Conservation (phyloP, 305 asterid species). For the Solanum hybrid region DNA sequence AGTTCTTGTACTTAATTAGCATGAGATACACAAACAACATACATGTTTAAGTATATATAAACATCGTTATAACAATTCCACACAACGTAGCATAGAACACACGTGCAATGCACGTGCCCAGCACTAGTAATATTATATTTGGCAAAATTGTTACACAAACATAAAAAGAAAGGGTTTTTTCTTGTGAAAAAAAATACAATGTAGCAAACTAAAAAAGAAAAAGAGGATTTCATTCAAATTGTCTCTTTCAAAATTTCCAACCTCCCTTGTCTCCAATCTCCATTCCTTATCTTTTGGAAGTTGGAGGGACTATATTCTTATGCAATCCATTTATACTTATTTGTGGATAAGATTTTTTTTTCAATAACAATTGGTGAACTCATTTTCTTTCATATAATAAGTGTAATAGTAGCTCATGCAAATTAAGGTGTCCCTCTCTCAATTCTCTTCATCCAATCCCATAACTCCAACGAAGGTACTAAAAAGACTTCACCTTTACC, state of each 20-base stretch:
- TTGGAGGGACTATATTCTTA: not conserved
- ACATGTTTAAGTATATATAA: too few relatives aligned
- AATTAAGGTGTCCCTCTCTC: not conserved
- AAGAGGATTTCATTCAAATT: not conserved
- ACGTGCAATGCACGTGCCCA: too few relatives aligned
- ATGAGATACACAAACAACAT: too few relatives aligned
- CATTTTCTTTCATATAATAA: not conserved
- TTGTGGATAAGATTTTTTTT: not conserved
- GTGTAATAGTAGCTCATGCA: not conserved
- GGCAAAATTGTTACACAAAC: not conserved
- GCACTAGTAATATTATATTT: too few relatives aligned
- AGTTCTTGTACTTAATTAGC: too few relatives aligned
- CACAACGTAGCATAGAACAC: too few relatives aligned
- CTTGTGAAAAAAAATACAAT: not conserved
- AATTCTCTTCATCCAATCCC: not conserved
- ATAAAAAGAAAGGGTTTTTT: not conserved
- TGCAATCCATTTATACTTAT: not conserved
- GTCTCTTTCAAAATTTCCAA: not conserved
- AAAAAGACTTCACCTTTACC: not conserved
- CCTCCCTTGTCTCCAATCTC: not conserved
- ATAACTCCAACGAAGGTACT: not conserved
- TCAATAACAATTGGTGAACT: not conserved
- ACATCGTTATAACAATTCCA: too few relatives aligned
- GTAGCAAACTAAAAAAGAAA: not conserved
- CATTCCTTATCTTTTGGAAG: conserved; percentile 3